Percentiles rank a stretch among this genome's conserved stretches.
These are phyloP conservation scores for Xylariaceae sp. DNA, from an alignment of 2,329 filamentous ascomycete genomes.

Conservation along the genomic window DNA sequence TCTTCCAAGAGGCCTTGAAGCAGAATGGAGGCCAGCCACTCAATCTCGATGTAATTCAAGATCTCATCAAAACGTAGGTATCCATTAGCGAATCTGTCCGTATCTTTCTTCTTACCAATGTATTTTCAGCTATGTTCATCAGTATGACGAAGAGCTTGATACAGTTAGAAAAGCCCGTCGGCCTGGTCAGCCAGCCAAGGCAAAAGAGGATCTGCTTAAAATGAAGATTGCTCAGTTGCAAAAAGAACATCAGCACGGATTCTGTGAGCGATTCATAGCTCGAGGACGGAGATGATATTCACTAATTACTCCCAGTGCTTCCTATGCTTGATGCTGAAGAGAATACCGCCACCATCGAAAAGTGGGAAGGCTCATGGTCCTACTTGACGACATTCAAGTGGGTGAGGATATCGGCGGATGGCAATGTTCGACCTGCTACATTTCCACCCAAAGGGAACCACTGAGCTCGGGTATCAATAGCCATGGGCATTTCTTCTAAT, in stretches of 20 bases:
- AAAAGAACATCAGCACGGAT: slow-evolving; percentile 79
- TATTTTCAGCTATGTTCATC: slow-evolving; percentile 56
- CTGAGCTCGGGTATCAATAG: slow-evolving; percentile 9
- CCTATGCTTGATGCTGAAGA: slow-evolving; percentile 71
- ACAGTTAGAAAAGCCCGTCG: slow-evolving; percentile 67
- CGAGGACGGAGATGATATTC: slow-evolving; percentile 19
- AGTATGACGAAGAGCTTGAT: slow-evolving; percentile 69
- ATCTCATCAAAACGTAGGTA: slow-evolving; percentile 59
- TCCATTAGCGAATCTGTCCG: not conserved
- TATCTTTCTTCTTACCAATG: not conserved
- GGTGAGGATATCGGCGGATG: slow-evolving; percentile 67
- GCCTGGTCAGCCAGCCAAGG: slow-evolving; percentile 73
- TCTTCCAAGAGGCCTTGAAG: slow-evolving; percentile 66
- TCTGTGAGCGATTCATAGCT: slow-evolving; percentile 54
- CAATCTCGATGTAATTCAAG: slow-evolving; percentile 55
- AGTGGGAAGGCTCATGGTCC: slow-evolving; percentile 84
- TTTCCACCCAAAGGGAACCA: slow-evolving; percentile 69
- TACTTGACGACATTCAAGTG: slow-evolving; percentile 75
- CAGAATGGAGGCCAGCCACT: slow-evolving; percentile 51
- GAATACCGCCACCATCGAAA: slow-evolving; percentile 62
- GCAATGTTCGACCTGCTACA: slow-evolving; percentile 63
- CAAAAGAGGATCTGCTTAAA: slow-evolving; percentile 73
- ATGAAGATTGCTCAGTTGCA: slow-evolving; percentile 68
- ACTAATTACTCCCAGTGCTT: slow-evolving; percentile 46
- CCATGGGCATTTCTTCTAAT: not conserved